phyloP scores from a whole-genome alignment of 805 yeast species.

The Suhomyces faveliae region DNA sequence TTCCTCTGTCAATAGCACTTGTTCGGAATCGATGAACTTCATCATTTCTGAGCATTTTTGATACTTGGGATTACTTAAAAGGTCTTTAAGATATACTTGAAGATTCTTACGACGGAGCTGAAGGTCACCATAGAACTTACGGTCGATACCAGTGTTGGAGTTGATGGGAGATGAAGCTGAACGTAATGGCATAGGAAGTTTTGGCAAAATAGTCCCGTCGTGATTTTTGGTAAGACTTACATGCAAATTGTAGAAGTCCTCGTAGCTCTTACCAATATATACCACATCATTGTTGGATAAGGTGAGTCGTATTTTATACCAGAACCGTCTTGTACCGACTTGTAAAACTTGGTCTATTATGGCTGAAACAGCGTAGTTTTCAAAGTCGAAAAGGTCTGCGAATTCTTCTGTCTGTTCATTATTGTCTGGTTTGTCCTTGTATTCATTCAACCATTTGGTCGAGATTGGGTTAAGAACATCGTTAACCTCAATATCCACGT shows the following conservation, averaged over 20 bases:
- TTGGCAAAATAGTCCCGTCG: constrained; percentile 20
- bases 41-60: constrained; percentile 7
- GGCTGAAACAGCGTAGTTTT: constrained; percentile 11
- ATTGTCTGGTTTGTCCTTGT: constrained; percentile 1
- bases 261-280: constrained; percentile 31
- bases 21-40: constrained; percentile 7
- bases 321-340: constrained; percentile 20
- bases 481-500: constrained; percentile 39
- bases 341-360: constrained; percentile 28
- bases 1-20: constrained; percentile 3
- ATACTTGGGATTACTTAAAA: constrained; percentile 13
- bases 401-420: neutral
- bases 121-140: constrained; percentile 15
- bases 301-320: constrained; percentile 37
- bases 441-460: constrained; percentile 30
- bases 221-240: constrained; percentile 10
- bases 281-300: constrained; percentile 19
- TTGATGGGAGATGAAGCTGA: constrained; percentile 3
- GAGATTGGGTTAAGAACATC: constrained; percentile 34
- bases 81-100: constrained; percentile 23
- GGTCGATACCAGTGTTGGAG: constrained; percentile 11
- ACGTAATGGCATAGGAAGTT: constrained; percentile 30
- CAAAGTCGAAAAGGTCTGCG: constrained; percentile 4
- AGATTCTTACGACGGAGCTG: constrained; percentile 23
- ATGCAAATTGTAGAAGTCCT: constrained; percentile 39